A percentile compares a stretch with the other conserved stretches of the same genome.
Evolutionary conservation across 495 filamentous ascomycete genomes (phyloP).

Genomic region (Penicillium malachiteum): DNA sequence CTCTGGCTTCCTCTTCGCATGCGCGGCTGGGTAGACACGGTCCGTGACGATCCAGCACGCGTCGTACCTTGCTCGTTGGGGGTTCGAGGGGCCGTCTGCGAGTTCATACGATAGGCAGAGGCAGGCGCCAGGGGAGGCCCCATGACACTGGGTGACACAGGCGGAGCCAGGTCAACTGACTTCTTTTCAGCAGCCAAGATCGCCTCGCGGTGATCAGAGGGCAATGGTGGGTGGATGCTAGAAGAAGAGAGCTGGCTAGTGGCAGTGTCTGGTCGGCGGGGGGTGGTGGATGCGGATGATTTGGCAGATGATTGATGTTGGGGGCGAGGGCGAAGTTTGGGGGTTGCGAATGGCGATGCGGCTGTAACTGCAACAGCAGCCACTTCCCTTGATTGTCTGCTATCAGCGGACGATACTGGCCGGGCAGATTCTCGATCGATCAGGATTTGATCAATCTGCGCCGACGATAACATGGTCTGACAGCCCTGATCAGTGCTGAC

Average conservation of each 20-base stretch:
- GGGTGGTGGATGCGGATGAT: constrained; percentile 28
- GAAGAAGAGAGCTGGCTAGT: constrained; percentile 55
- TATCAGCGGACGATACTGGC: constrained; percentile 36
- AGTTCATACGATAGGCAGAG: constrained; percentile 63
- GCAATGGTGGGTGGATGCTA: constrained; percentile 68
- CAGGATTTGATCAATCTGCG: constrained; percentile 67
- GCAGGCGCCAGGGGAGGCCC: constrained; percentile 83
- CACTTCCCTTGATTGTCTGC: constrained; percentile 31
- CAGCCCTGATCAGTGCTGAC: constrained; percentile 63
- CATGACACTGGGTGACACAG: constrained; percentile 59
- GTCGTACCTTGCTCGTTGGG: constrained; percentile 50
- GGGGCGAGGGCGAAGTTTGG: constrained; percentile 35
- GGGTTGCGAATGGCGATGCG: constrained; percentile 39
- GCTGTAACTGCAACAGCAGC: constrained; percentile 14
- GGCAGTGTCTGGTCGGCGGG: constrained; percentile 66
- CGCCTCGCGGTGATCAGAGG: constrained; percentile 74
- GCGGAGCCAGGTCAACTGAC: constrained; percentile 46
- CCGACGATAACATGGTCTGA: constrained; percentile 72
- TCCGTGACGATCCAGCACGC: constrained; percentile 55
- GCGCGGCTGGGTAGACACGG: constrained; percentile 44
- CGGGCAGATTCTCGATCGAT: constrained; percentile 40
- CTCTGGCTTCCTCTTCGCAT: constrained; percentile 45
- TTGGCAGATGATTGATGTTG: constrained; percentile 37
- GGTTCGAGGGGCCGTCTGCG: constrained; percentile 64
- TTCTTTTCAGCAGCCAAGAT: constrained; percentile 75